Conservation (phyloP, 2,329 filamentous ascomycete genomes). For the Kalaharituber pfeilii region DNA sequence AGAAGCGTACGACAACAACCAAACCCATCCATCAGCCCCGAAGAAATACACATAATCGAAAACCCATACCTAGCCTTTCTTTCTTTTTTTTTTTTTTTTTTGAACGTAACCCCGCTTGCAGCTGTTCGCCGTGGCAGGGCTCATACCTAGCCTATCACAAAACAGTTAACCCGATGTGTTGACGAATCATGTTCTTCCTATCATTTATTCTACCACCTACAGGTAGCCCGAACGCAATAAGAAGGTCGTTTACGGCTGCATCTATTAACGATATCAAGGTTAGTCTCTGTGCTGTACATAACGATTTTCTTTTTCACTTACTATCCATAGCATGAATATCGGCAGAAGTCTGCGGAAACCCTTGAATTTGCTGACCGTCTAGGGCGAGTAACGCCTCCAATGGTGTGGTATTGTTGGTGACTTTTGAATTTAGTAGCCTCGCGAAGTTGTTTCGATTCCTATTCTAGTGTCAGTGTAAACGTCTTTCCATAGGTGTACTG, state of each 20-base stretch:
- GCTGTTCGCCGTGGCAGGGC: too few species aligned
- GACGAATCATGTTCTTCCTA: conserved; percentile 3
- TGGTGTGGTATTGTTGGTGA: conserved; percentile 3
- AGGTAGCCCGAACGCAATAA: conserved; percentile 3
- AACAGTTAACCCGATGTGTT: conserved; percentile 1
- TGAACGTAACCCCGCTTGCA: too few species aligned
- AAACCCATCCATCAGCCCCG: conserved; percentile 1
- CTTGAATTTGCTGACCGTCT: conserved; percentile 2
- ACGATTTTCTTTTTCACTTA: conserved; percentile 1
- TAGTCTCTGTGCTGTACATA: conserved; percentile 3
- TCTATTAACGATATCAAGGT: conserved; percentile 1
- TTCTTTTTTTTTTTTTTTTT: too few species aligned
- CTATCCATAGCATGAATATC: conserved; percentile 4
- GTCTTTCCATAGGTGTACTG: conserved; percentile 1
- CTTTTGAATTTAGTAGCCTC: conserved; percentile 3
- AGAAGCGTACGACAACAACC: not conserved
- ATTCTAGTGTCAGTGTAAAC: conserved; percentile 3
- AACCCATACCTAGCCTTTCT: not conserved
- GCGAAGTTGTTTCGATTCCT: conserved; percentile 7
- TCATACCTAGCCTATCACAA: conserved; percentile 1
- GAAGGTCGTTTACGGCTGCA: not conserved
- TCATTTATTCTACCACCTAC: conserved; percentile 3
- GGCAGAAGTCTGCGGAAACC: conserved; percentile 2
- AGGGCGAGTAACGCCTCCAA: conserved; percentile 2
- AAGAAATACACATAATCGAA: conserved; percentile 1